Conservation (phyloP, 169 alveolate genomes). For the Cryptosporidium xiaoi region DNA sequence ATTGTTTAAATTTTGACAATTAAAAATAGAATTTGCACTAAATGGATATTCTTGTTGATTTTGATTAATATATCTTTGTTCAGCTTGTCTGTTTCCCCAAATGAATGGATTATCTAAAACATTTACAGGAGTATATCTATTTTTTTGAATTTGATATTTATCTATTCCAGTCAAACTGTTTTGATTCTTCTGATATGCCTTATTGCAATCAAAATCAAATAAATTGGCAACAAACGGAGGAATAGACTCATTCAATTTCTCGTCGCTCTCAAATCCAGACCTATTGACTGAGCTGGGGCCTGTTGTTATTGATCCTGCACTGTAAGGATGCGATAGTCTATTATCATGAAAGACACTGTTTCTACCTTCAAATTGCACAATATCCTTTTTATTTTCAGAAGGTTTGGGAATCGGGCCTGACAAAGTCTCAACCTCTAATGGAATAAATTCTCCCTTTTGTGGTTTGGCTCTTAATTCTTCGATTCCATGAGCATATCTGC, state of each 20-base stretch:
- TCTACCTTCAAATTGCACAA: neutral
- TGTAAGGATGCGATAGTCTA: conserved; percentile 51
- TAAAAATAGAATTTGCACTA: neutral
- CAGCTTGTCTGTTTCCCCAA: conserved; percentile 16
- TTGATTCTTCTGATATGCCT: neutral
- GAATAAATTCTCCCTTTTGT: conserved; percentile 69
- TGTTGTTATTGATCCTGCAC: conserved; percentile 29
- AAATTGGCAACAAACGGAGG: conserved; percentile 49
- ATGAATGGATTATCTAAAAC: conserved; percentile 59
- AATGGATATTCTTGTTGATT: conserved; percentile 2
- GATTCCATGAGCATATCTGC: conserved; percentile 79
- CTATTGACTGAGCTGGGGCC: conserved; percentile 4
- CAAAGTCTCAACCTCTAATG: conserved; percentile 69
- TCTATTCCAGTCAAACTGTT: neutral
- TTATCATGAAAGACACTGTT: conserved; percentile 1
- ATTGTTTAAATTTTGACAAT: neutral
- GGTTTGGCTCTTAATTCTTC: conserved; percentile 75
- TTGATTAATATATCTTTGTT: neutral
- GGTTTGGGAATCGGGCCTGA: conserved; percentile 28
- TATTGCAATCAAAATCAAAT: conserved; percentile 1
- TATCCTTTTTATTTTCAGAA: neutral
- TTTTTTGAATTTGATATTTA: neutral
- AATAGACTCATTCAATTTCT: conserved; percentile 2
- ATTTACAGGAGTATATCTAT: conserved; percentile 47
- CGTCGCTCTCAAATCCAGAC: conserved; percentile 15